Conservation (phyloP, 805 yeast species). For the Metschnikowia gelsemii region DNA sequence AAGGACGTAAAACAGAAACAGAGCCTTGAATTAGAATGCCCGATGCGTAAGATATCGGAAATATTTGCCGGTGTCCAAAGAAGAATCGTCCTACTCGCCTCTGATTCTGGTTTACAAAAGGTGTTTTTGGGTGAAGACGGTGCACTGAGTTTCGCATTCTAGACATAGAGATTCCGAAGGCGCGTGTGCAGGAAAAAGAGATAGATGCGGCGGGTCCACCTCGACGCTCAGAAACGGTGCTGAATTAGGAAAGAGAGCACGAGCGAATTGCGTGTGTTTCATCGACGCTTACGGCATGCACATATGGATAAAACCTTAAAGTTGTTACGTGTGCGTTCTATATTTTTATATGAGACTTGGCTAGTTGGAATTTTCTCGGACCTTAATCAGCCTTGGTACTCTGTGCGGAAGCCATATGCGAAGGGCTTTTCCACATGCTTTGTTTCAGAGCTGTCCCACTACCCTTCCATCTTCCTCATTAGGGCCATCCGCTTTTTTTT, state of each 20-base stretch:
- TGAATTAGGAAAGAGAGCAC: slow-evolving; percentile 2
- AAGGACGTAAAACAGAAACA: not conserved
- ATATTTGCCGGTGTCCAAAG: not conserved
- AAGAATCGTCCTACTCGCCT: not conserved
- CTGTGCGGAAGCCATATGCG: too few species aligned
- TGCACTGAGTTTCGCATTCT: slow-evolving; percentile 12
- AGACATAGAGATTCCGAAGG: slow-evolving; percentile 2
- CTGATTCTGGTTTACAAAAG: slow-evolving; percentile 4
- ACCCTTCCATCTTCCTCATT: not conserved
- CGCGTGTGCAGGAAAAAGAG: slow-evolving; percentile 6
- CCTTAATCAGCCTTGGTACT: too few species aligned
- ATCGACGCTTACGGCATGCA: too few species aligned
- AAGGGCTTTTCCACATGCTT: not conserved
- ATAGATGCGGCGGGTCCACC: too few species aligned
- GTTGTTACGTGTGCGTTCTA: too few species aligned
- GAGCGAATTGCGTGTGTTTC: too few species aligned
- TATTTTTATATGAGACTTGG: too few species aligned
- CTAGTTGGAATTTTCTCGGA: too few species aligned
- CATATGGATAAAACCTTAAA: too few species aligned
- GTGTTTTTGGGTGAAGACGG: slow-evolving; percentile 6
- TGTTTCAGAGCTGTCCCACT: not conserved
- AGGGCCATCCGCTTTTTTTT: not conserved
- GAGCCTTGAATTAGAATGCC: not conserved
- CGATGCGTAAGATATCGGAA: not conserved
- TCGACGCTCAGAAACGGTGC: slow-evolving; percentile 1